phyloP scores from a whole-genome alignment of 163 green algal species.

The Scenedesmus sp. region DNA sequence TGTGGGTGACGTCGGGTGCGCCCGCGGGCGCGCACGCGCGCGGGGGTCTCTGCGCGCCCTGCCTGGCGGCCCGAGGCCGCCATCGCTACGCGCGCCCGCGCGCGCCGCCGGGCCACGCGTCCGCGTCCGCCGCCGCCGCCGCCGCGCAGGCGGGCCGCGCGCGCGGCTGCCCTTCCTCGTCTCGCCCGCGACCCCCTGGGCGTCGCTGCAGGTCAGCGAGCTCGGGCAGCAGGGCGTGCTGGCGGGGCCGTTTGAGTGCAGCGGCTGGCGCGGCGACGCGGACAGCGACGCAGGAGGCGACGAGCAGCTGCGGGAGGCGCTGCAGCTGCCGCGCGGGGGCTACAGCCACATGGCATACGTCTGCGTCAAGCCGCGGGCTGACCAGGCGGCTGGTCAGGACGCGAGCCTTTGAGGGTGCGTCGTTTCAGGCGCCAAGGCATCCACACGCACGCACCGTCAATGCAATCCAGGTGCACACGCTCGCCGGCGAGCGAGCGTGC shows the following conservation, averaged over 20 bases:
- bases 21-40: neutral
- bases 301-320: too few species aligned
- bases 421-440: too few species aligned
- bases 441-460: too few species aligned
- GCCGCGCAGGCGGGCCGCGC: conserved; percentile 10
- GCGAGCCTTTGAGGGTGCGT: too few species aligned
- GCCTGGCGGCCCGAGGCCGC: neutral
- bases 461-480: too few species aligned
- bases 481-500: too few species aligned
- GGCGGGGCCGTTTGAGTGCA: conserved; percentile 1
- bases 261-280: too few species aligned
- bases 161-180: conserved; percentile 7
- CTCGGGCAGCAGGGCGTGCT: conserved; percentile 52
- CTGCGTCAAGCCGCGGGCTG: too few species aligned
- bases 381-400: too few species aligned
- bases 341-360: too few species aligned
- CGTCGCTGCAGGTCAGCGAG: conserved; percentile 44
- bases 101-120: neutral
- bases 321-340: too few species aligned
- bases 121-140: neutral
- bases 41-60: neutral
- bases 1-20: conserved; percentile 53
- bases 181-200: conserved; percentile 29
- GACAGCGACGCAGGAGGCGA: too few species aligned
- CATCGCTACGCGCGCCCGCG: neutral